Evolutionary conservation across 2,329 filamentous ascomycete species (phyloP).

Genomic region (Sporothrix phasma): DNA sequence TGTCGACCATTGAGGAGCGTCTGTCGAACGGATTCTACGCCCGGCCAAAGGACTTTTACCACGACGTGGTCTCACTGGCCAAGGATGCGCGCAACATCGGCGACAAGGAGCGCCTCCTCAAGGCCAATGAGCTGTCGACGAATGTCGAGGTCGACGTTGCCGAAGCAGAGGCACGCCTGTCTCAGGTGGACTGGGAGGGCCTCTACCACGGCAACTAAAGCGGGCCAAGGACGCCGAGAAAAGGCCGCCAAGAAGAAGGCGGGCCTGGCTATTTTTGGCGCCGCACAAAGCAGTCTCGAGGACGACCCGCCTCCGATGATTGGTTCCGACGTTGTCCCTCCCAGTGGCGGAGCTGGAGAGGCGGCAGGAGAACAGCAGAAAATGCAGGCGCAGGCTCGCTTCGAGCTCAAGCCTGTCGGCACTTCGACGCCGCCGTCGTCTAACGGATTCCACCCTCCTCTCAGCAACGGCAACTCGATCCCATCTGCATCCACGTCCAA

Average conservation of each 20-base stretch:
- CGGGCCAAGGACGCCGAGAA: conserved; percentile 51
- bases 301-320: conserved; percentile 2
- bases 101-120: conserved; percentile 74
- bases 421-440: conserved; percentile 26
- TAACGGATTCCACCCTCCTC: conserved; percentile 44
- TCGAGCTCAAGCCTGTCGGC: conserved; percentile 38
- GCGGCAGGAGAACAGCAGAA: conserved; percentile 29
- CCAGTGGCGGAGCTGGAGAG: neutral
- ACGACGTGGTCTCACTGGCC: conserved; percentile 73
- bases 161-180: conserved; percentile 48
- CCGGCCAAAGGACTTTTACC: conserved; percentile 77
- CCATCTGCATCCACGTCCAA: conserved; percentile 28
- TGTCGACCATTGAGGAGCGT: conserved; percentile 88
- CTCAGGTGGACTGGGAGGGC: conserved; percentile 68
- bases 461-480: conserved; percentile 48
- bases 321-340: conserved; percentile 13
- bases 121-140: conserved; percentile 80
- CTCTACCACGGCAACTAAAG: conserved; percentile 65
- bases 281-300: conserved; percentile 1
- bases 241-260: conserved; percentile 53
- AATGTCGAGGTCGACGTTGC: conserved; percentile 93
- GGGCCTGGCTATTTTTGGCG: conserved; percentile 43
- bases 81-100: conserved; percentile 75
- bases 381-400: conserved; percentile 30
- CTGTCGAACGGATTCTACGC: conserved; percentile 95